A percentile compares a stretch with the other conserved stretches of the same genome.
Evolutionary conservation across 352 stramenopile species (phyloP).

Genomic region (Pythium brachiatum): DNA sequence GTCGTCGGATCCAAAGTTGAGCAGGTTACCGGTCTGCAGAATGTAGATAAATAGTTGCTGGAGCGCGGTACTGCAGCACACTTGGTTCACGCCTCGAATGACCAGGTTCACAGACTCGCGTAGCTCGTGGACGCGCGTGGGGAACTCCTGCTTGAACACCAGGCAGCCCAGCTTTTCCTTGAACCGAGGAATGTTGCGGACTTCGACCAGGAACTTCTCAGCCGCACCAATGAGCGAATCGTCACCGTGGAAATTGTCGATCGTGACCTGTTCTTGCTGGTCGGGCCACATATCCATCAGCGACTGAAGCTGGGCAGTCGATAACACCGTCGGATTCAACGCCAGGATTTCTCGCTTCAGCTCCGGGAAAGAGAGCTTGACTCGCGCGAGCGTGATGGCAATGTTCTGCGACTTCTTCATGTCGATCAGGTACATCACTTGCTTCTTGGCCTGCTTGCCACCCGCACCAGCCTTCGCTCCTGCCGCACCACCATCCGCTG

Average conservation of each 20-base stretch:
- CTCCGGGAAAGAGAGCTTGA: constrained; percentile 69
- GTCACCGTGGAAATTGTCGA: constrained; percentile 67
- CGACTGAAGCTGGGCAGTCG: constrained; percentile 70
- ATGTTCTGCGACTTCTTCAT: constrained; percentile 91
- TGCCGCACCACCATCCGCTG: constrained; percentile 21
- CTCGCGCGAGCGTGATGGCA: constrained; percentile 73
- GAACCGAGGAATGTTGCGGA: constrained; percentile 64
- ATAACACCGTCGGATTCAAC: constrained; percentile 76
- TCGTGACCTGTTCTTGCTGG: constrained; percentile 62
- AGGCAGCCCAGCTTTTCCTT: constrained; percentile 71
- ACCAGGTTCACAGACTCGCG: constrained; percentile 74
- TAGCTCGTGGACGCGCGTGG: constrained; percentile 67
- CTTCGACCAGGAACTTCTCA: constrained; percentile 79
- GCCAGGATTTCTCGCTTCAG: constrained; percentile 72
- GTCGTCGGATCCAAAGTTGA: constrained; percentile 69
- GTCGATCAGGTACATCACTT: constrained; percentile 76
- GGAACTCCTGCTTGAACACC: constrained; percentile 86
- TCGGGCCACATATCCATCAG: constrained; percentile 88
- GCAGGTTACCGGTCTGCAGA: constrained; percentile 71
- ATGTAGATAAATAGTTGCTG: constrained; percentile 88
- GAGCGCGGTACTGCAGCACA: constrained; percentile 67
- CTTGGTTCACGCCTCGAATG: constrained; percentile 75
- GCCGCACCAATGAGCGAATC: constrained; percentile 54
- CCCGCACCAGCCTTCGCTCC: constrained; percentile 24
- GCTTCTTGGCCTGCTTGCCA: constrained; percentile 49